A percentile compares a stretch with the other conserved stretches of the same genome.
phyloP scores from a whole-genome alignment of 257 asterid genomes.

The Solanum boliviense region DNA sequence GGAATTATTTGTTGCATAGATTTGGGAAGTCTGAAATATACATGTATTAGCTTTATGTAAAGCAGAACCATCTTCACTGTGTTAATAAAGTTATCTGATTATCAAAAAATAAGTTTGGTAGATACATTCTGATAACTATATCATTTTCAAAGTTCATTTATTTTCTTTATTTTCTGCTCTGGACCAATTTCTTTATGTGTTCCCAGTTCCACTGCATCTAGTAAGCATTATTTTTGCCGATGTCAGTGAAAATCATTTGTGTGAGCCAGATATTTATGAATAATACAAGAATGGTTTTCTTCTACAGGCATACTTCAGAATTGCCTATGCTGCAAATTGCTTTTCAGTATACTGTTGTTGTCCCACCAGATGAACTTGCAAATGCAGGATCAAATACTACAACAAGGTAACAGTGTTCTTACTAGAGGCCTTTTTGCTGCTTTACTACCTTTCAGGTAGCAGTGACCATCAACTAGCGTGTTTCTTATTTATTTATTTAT shows the following conservation, averaged over 20 bases:
- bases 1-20: not conserved
- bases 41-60: not conserved
- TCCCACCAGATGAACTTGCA: slow-evolving; percentile 64
- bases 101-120: not conserved
- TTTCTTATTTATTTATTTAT: not conserved
- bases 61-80: not conserved
- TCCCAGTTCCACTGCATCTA: not conserved
- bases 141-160: not conserved
- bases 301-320: slow-evolving; percentile 72
- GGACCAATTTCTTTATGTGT: not conserved
- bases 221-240: not conserved
- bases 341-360: slow-evolving; percentile 91
- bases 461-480: not conserved
- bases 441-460: not conserved
- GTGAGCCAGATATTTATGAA: not conserved
- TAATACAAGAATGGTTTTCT: slow-evolving; percentile 4
- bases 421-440: not conserved
- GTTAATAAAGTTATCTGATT: not conserved
- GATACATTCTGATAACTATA: not conserved
- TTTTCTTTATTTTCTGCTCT: not conserved
- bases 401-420: slow-evolving; percentile 46
- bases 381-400: slow-evolving; percentile 34
- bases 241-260: not conserved
- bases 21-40: not conserved
- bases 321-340: slow-evolving; percentile 90